Evolutionary conservation across 1,284 basidiomycete species (phyloP), one percentile per base, ranked within the genome.

Genomic region (Malassezia slooffiae): DNA sequence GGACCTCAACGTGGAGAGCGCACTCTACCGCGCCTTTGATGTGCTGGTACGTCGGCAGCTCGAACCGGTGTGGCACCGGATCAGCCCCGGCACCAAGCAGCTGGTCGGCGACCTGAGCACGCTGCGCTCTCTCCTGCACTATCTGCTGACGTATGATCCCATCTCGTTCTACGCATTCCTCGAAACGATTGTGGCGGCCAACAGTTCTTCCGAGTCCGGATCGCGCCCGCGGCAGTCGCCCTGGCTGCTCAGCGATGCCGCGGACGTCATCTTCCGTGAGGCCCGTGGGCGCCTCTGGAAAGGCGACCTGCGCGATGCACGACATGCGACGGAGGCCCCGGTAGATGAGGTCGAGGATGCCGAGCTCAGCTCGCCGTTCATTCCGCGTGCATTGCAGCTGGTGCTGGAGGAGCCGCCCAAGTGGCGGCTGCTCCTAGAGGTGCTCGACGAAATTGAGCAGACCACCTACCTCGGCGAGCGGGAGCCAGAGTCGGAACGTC

Each of bases 51-150:
- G 90, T 8, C 78, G 81, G 32, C 85, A 89, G 58, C 78, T 97
- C 4, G 85, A 93, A 67, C 79, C 89, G 0, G 82, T 95, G 4
- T 97, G 93, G 93, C 89, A 97, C 70, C 85, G 87, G 70, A 86
- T 95, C 20, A 86, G 88, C 1, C 80, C 84, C 3, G 82, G 80
- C 57, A 97, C 89, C 1, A 89, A 88, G 61, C 84, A 89, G 52
- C 79, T 96, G 10, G 88, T 96, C 5, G 78, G 77, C 37, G 91
- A 97, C 62, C 76, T 99, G 5, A 80, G 82, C 0, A 84, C 83
- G 1, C 75, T 99, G 3, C 77, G 93, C 1, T 80, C 82, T 33
- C 76, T 97, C 1, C 78, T 96, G 34, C 77, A 76, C 37, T 93
- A 86, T 70, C 78, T 97, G 1, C 73, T 97, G 27, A 81, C 85